Conservation (phyloP, 2,329 filamentous ascomycete species). For the Didymella arachidicola region DNA sequence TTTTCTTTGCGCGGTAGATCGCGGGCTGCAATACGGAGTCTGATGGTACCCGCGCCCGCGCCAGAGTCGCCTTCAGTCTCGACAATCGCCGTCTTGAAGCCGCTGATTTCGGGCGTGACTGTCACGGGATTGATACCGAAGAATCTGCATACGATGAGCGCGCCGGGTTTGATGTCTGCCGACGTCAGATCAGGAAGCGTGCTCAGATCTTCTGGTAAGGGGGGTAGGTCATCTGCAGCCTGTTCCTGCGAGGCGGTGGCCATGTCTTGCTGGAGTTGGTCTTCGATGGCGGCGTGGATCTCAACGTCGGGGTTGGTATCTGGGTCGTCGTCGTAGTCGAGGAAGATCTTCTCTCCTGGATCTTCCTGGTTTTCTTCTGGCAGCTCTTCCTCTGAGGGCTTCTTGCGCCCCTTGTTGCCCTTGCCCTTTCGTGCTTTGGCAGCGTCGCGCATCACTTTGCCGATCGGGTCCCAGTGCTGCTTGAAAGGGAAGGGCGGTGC, state of each 20-base stretch:
- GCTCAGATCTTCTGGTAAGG: constrained; percentile 65
- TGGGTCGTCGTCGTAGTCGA: constrained; percentile 47
- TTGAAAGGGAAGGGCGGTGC: constrained; percentile 89
- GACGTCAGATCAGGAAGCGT: constrained; percentile 61
- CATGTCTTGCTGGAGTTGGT: constrained; percentile 56
- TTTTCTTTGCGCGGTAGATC: constrained; percentile 68
- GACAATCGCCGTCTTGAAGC: constrained; percentile 69
- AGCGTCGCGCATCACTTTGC: constrained; percentile 65
- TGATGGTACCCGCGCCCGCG: constrained; percentile 61
- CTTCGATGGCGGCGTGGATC: constrained; percentile 34
- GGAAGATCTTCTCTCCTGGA: constrained; percentile 31
- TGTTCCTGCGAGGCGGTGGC: constrained; percentile 43
- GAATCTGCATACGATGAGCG: constrained; percentile 73
- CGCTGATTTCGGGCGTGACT: constrained; percentile 69
- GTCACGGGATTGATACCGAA: constrained; percentile 66
- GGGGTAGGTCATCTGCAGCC: constrained; percentile 65
- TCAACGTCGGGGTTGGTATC: constrained; percentile 33
- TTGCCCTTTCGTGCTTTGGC: constrained; percentile 65
- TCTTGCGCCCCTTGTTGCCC: constrained; percentile 57
- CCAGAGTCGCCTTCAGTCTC: constrained; percentile 58
- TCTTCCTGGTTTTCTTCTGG: constrained; percentile 55
- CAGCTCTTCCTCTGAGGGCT: constrained; percentile 44
- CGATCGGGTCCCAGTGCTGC: constrained; percentile 86
- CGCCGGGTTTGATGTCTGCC: constrained; percentile 62
- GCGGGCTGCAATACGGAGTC: constrained; percentile 71